A percentile compares a stretch with the other conserved stretches of the same genome.
Evolutionary conservation across 768 basidiomycete genomes (phyloP).

Genomic region (Clitopilus passeckerianus): DNA sequence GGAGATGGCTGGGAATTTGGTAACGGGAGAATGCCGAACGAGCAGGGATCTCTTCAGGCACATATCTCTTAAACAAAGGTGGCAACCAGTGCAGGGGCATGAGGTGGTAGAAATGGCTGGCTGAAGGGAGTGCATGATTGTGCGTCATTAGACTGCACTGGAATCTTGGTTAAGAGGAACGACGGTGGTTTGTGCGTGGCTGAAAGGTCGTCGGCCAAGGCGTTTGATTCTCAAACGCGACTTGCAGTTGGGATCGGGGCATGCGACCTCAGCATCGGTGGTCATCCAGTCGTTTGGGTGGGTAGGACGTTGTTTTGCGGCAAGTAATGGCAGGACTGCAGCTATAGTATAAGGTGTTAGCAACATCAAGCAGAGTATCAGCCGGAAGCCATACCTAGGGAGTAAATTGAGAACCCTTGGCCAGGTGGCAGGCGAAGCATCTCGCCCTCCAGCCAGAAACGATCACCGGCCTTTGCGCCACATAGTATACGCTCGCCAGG

Average conservation of each 20-base stretch:
- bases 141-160: no score
- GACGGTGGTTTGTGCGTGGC: slow-evolving; percentile 48
- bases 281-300: slow-evolving; percentile 64
- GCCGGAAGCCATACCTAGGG: slow-evolving; percentile 35
- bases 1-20: no score
- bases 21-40: no score
- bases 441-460: slow-evolving; percentile 60
- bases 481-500: slow-evolving; percentile 53
- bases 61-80: no score
- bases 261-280: slow-evolving; percentile 59
- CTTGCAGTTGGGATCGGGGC: slow-evolving; percentile 63
- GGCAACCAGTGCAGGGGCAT: no score
- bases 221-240: slow-evolving; percentile 49
- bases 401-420: slow-evolving; percentile 69
- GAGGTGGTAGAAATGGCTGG: no score
- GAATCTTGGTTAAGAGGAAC: slow-evolving; percentile 24
- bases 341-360: slow-evolving; percentile 25
- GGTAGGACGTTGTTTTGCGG: slow-evolving; percentile 58
- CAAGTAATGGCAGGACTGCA: slow-evolving; percentile 59
- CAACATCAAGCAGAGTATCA: neutral
- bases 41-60: no score
- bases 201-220: slow-evolving; percentile 47
- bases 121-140: no score
- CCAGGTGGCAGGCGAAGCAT: slow-evolving; percentile 55
- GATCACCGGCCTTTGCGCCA: slow-evolving; percentile 59